These are phyloP conservation scores for Pseudozyma thailandica DNA, from an alignment of 1,284 basidiomycete genomes.

Conservation along the genomic window DNA sequence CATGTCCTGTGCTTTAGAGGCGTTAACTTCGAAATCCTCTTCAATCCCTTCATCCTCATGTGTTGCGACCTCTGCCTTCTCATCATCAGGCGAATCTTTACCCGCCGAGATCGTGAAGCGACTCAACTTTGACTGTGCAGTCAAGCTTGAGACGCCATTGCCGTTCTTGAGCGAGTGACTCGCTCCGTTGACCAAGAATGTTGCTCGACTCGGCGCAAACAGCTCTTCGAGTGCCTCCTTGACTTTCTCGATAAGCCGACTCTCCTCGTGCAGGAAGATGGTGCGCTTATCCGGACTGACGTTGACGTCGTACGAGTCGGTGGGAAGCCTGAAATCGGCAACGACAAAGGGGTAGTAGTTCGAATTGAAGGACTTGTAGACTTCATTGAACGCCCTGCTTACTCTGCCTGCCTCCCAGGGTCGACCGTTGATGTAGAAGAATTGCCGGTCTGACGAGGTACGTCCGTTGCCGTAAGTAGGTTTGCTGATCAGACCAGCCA, in stretches of 20 bases:
- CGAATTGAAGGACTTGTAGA: constrained; percentile 61
- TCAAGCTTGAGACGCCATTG: constrained; percentile 10
- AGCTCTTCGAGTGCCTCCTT: constrained; percentile 74
- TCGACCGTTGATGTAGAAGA: constrained; percentile 91
- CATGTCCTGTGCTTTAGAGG: not conserved
- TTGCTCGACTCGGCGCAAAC: constrained; percentile 78
- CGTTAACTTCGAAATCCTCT: not conserved
- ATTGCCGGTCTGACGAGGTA: constrained; percentile 80
- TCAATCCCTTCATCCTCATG: constrained; percentile 42
- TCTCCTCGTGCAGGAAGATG: constrained; percentile 89
- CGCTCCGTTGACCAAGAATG: constrained; percentile 70
- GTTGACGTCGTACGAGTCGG: constrained; percentile 90
- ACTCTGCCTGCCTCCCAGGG: constrained; percentile 76
- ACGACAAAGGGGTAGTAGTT: constrained; percentile 77
- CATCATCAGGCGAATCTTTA: not conserved
- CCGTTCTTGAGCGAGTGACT: constrained; percentile 29
- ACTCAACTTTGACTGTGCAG: constrained; percentile 19
- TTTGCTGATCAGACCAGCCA: constrained; percentile 82
- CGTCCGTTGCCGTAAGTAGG: constrained; percentile 77
- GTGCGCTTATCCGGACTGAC: constrained; percentile 97
- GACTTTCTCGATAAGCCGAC: constrained; percentile 75
- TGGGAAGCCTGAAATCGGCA: constrained; percentile 83
- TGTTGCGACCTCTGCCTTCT: constrained; percentile 13
- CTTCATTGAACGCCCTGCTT: constrained; percentile 61
- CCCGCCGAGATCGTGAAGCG: not conserved